Percentiles rank a stretch among this genome's conserved stretches.
phyloP scores from a whole-genome alignment of 2,329 filamentous ascomycete genomes.

The Monilinia aucupariae region DNA sequence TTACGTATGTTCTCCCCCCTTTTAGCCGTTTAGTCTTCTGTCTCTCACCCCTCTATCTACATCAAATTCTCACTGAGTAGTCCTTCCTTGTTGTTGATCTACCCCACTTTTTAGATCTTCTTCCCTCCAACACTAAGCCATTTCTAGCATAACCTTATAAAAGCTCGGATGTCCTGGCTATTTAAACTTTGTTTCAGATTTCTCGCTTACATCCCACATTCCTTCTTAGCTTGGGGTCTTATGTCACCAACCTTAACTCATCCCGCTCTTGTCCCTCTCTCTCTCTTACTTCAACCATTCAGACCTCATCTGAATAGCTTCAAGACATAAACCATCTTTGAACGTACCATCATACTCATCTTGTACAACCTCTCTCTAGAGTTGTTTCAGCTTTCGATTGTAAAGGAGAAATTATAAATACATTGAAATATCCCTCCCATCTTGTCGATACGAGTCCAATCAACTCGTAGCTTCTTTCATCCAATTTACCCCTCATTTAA shows the following conservation, averaged over 20 bases:
- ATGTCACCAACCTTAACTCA: background rate
- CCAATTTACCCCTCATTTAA: constrained; percentile 13
- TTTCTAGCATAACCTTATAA: background rate
- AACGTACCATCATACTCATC: background rate
- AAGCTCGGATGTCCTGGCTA: background rate
- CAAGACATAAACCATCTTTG: background rate
- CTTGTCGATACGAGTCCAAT: background rate
- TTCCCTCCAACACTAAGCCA: background rate
- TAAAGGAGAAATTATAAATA: background rate
- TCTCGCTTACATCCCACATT: constrained; percentile 19
- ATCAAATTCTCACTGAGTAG: no score
- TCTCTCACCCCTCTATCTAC: no score
- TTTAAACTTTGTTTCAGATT: constrained; percentile 15
- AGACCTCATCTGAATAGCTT: constrained; percentile 3
- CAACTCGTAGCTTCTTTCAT: background rate
- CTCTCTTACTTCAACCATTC: background rate
- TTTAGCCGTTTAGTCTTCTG: no score
- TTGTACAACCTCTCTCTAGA: background rate
- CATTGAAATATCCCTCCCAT: constrained; percentile 5
- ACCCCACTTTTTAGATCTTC: background rate
- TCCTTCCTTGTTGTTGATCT: no score
- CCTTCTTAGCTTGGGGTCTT: background rate
- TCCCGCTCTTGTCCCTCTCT: constrained; percentile 1
- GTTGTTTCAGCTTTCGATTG: background rate
- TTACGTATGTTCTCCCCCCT: no score